Evolutionary conservation across 176 grass and related monocot species (phyloP).

Genomic region (Triticum dicoccoides): DNA sequence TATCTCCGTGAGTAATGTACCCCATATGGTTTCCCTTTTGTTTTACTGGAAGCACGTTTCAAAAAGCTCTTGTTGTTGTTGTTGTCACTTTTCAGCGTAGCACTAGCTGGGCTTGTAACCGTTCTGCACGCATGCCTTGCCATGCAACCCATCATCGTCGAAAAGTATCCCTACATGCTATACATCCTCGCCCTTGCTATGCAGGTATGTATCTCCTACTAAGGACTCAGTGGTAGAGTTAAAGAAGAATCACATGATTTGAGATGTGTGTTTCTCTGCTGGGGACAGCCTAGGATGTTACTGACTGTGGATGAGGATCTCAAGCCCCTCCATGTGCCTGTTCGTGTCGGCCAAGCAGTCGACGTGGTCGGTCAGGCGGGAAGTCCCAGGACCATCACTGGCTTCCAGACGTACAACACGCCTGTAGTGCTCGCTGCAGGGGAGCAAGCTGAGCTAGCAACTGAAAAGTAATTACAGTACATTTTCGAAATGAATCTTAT

Average conservation of each 20-base stretch:
- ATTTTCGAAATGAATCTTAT: neutral
- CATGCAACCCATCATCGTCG: conserved; percentile 85
- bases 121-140: conserved; percentile 85
- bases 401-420: conserved; percentile 91
- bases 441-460: conserved; percentile 85
- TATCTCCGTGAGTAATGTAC: conserved; percentile 73
- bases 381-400: conserved; percentile 93
- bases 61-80: neutral
- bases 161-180: conserved; percentile 92
- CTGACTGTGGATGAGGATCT: conserved; percentile 92
- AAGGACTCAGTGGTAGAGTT: neutral
- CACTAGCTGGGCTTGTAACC: conserved; percentile 84
- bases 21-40: neutral
- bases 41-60: neutral
- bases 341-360: conserved; percentile 90
- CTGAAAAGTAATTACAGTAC: conserved; percentile 67
- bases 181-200: conserved; percentile 86
- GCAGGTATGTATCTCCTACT: conserved; percentile 51
- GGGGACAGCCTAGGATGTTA: conserved; percentile 88
- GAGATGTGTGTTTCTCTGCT: neutral
- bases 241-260: neutral
- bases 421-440: conserved; percentile 92
- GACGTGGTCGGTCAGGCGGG: conserved; percentile 95
- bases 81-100: conserved; percentile 47
- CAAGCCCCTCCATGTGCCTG: conserved; percentile 82